Conservation (phyloP, 2,329 filamentous ascomycete genomes). For the Aspergillus caelatus region DNA sequence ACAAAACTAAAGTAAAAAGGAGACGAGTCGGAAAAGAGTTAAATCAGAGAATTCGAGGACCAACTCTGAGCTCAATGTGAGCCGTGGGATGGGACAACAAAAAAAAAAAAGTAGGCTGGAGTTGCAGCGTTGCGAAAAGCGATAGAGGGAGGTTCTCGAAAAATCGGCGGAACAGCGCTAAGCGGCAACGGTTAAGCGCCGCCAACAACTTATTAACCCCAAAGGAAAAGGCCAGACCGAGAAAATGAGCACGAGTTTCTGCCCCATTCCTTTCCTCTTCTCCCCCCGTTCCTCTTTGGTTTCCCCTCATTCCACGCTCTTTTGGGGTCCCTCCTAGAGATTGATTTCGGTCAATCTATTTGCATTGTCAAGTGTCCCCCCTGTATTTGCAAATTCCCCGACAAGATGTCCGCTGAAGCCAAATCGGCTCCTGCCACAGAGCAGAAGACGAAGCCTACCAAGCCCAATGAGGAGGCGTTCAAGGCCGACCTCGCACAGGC, state of each 20-base stretch:
- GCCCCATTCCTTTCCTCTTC: conserved; percentile 16
- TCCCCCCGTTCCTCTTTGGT: conserved; percentile 15
- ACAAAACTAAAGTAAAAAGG: conserved; percentile 5
- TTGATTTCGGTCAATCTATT: conserved; percentile 7
- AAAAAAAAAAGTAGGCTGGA: conserved; percentile 27
- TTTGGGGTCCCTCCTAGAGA: conserved; percentile 11
- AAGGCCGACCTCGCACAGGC: conserved; percentile 77
- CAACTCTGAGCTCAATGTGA: conserved; percentile 11
- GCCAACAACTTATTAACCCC: conserved; percentile 15
- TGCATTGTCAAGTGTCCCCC: conserved; percentile 3
- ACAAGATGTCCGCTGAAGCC: conserved; percentile 39
- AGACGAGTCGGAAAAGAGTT: background rate
- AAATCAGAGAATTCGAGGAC: conserved; percentile 1
- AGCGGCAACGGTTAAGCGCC: conserved; percentile 25
- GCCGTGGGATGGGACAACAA: conserved; percentile 19
- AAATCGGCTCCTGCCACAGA: conserved; percentile 37
- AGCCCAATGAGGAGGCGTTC: conserved; percentile 84
- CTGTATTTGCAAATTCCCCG: conserved; percentile 3
- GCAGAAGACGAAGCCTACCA: conserved; percentile 67
- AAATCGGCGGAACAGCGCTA: conserved; percentile 25
- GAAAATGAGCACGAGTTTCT: conserved; percentile 23
- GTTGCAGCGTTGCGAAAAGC: conserved; percentile 7
- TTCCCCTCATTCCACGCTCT: conserved; percentile 14
- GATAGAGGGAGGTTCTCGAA: conserved; percentile 26
- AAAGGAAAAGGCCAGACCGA: conserved; percentile 25